phyloP scores from a whole-genome alignment of 345 rosid genomes.

The Kandelia obovata region DNA sequence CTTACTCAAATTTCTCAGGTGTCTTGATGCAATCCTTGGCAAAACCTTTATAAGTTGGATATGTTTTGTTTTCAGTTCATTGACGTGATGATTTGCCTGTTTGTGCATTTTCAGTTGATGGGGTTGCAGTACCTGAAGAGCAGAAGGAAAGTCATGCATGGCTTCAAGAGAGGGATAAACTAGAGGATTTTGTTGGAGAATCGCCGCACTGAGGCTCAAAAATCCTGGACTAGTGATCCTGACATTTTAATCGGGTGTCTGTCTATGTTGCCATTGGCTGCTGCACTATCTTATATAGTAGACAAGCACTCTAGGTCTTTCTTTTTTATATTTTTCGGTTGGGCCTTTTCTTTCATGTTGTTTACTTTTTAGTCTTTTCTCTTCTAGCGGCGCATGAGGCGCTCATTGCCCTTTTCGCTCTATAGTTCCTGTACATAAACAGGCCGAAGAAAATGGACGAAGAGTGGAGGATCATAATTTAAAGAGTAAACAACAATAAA shows the following conservation, averaged over 20 bases:
- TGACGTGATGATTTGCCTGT: too few relatives aligned
- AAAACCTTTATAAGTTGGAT: too few relatives aligned
- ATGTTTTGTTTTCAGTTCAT: too few relatives aligned
- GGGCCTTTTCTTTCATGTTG: too few relatives aligned
- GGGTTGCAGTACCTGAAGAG: slow-evolving; percentile 43
- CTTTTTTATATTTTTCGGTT: too few relatives aligned
- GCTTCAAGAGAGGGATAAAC: slow-evolving; percentile 63
- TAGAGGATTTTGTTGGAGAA: slow-evolving; percentile 49
- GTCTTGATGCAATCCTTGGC: background rate
- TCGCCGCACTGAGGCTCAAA: slow-evolving; percentile 32
- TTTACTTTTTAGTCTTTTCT: too few relatives aligned
- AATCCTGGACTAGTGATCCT: slow-evolving; percentile 11
- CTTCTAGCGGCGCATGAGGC: too few relatives aligned
- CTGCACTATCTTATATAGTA: slow-evolving; percentile 1
- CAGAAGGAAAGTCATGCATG: slow-evolving; percentile 56
- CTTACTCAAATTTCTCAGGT: slow-evolving; percentile 57
- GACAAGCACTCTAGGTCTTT: background rate
- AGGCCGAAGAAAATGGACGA: slow-evolving; percentile 6
- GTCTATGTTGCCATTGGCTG: background rate
- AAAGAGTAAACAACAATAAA: background rate
- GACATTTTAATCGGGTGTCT: background rate
- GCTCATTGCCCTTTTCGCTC: background rate
- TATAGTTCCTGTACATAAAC: slow-evolving; percentile 29
- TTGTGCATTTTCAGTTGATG: slow-evolving; percentile 33
- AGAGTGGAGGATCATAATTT: background rate